Percentiles rank a stretch among this genome's conserved stretches.
These are phyloP conservation scores for Canavalia ensiformis DNA, from an alignment of 306 rosid genomes.

Conservation along the genomic window DNA sequence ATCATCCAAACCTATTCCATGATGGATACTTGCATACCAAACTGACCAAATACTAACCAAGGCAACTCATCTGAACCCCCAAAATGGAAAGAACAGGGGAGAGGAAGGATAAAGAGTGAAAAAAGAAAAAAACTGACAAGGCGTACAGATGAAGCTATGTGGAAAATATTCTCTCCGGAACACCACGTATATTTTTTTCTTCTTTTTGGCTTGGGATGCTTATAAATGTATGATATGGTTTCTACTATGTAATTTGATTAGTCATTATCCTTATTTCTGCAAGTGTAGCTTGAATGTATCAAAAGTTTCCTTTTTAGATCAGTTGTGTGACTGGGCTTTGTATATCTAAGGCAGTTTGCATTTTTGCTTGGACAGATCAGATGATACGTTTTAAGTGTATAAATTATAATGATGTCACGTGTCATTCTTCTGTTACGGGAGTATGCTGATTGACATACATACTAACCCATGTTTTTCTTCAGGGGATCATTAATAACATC, in stretches of 20 bases:
- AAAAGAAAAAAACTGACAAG: constrained; percentile 51
- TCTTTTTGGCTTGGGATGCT: constrained; percentile 16
- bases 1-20: constrained; percentile 50
- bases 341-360: constrained; percentile 39
- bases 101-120: constrained; percentile 45
- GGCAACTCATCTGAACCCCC: constrained; percentile 52
- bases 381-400: constrained; percentile 34
- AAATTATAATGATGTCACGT: constrained; percentile 35
- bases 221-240: constrained; percentile 60
- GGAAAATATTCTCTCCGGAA: constrained; percentile 49
- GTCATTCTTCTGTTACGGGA: constrained; percentile 3
- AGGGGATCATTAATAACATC: no score
- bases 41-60: constrained; percentile 60
- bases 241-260: constrained; percentile 48
- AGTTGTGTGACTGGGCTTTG: constrained; percentile 35
- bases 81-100: constrained; percentile 58
- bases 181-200: constrained; percentile 39
- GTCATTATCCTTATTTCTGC: constrained; percentile 42
- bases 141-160: constrained; percentile 49
- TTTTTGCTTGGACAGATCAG: constrained; percentile 22
- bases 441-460: constrained; percentile 8
- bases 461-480: no score
- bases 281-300: constrained; percentile 46
- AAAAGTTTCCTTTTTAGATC: constrained; percentile 40
- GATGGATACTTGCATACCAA: constrained; percentile 51